Percentiles rank a stretch among this genome's conserved stretches.
Evolutionary conservation across 345 rosid species (phyloP).

Genomic region (Gossypium rotundifolium): DNA sequence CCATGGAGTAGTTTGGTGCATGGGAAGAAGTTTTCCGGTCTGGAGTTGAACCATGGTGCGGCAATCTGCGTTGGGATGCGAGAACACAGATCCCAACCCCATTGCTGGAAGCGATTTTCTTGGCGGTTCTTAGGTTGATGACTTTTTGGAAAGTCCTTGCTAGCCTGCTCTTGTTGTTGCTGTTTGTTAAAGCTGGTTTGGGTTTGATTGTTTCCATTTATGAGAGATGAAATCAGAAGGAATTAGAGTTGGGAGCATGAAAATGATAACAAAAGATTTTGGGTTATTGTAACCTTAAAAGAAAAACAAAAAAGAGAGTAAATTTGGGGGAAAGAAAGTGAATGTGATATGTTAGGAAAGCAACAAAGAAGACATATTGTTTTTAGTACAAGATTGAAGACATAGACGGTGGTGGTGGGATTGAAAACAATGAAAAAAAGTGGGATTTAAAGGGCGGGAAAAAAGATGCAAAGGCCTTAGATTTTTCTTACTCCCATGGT

Average conservation of each 20-base stretch:
- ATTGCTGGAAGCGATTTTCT: conserved; percentile 47
- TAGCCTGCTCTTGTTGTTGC: conserved; percentile 37
- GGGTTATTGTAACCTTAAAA: not conserved
- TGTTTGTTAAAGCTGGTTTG: conserved; percentile 34
- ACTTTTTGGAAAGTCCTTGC: conserved; percentile 70
- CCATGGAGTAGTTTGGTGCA: conserved; percentile 16
- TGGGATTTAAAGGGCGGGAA: conserved; percentile 39
- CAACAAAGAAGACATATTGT: conserved; percentile 17
- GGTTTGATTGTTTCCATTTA: conserved; percentile 54
- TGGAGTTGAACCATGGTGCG: conserved; percentile 20
- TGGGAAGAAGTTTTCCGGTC: not conserved
- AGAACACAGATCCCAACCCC: conserved; percentile 73
- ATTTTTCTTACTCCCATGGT: not conserved
- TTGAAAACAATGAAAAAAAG: not conserved
- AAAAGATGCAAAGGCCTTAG: not conserved
- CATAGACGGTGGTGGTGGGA: conserved; percentile 20
- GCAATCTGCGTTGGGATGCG: conserved; percentile 42
- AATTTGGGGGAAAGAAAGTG: conserved; percentile 21
- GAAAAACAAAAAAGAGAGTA: conserved; percentile 1
- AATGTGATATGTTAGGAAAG: not conserved
- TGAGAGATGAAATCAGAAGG: not conserved
- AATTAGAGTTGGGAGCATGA: conserved; percentile 11
- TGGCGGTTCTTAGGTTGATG: conserved; percentile 44
- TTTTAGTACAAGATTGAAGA: conserved; percentile 35
- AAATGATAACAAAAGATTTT: not conserved